Evolutionary conservation across 768 basidiomycete species (phyloP), one percentile per base, ranked within the genome.

Genomic region (Boletellus emodensis): DNA sequence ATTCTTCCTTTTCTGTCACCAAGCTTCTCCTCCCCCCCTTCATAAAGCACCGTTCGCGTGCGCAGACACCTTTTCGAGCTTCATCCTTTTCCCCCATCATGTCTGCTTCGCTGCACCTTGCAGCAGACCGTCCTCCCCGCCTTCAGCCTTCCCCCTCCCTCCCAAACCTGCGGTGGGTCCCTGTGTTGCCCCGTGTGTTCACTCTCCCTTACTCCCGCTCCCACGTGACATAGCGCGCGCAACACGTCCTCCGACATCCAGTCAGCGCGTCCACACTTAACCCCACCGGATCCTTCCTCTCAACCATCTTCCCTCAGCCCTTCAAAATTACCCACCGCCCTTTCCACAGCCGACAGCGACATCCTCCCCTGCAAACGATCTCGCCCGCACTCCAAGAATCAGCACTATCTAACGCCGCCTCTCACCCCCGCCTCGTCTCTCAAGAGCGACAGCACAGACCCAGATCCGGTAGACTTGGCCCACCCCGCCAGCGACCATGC

Each of bases 91-190:
- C 47, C 45, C 49, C 48, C 63, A 63, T 52, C 68, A 68, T 68
- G 59, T 57, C 60, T 42, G 42, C 51, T 48, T 61, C 60, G 52
- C 54, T 61, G 48, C 63, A 62, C 51, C 46, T 45, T 38, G 44
- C 55, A 22, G 57, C 51, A 54, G 64, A 58, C 41, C 73, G 73
- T 55, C 76, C 76, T 42, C 73, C 76, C 15, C 78, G 79, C 40
- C 71, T 83, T 34, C 81, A 81, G 48, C 79, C 81, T 46, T 82
- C 84, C 6, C 84, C 84, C 9, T 87, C 85, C 12, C 73, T 86
- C 58, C 85, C 85, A 9, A 85, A 86, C 62, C 73, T 87, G 55
- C 80, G 83, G 84, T 84, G 42, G 51, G 74, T 63, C 33, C 36
- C 6, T 10, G 11, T 14, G 24, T 51, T 14, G 3, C 39, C 44